These are phyloP conservation scores for Prunus mume DNA, from an alignment of 306 rosid species.

Conservation along the genomic window DNA sequence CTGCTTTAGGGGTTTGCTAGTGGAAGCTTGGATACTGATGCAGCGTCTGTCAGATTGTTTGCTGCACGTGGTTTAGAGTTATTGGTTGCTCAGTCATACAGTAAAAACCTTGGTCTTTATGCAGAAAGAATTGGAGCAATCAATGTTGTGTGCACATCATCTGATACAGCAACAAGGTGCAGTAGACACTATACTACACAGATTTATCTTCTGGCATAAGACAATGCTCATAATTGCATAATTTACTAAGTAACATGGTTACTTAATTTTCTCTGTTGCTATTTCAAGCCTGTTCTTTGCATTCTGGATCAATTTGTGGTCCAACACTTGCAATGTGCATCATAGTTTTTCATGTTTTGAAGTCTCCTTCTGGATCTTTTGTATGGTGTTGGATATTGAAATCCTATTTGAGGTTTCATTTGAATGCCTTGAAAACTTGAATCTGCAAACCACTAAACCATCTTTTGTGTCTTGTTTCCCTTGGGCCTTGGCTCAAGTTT, in stretches of 20 bases:
- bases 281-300: background rate
- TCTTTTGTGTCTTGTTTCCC: too few relatives aligned
- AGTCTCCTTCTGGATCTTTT: too few relatives aligned
- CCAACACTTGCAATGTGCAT: too few relatives aligned
- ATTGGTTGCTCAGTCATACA: conserved; percentile 93
- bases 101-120: conserved; percentile 96
- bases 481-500: too few relatives aligned
- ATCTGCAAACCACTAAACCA: too few relatives aligned
- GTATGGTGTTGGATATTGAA: too few relatives aligned
- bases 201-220: background rate
- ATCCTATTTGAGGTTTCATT: too few relatives aligned
- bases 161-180: conserved; percentile 86
- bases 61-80: conserved; percentile 88
- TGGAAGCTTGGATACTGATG: conserved; percentile 95
- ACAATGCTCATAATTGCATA: background rate
- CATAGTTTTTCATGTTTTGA: too few relatives aligned
- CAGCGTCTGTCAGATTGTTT: conserved; percentile 85
- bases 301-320: background rate
- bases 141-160: conserved; percentile 73
- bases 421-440: too few relatives aligned
- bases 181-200: background rate
- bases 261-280: background rate
- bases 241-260: background rate
- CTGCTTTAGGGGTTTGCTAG: conserved; percentile 91
- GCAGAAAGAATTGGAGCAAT: conserved; percentile 99